Evolutionary conservation across 495 filamentous ascomycete genomes (phyloP).

Genomic region (Penicillium cosmopolitanum): DNA sequence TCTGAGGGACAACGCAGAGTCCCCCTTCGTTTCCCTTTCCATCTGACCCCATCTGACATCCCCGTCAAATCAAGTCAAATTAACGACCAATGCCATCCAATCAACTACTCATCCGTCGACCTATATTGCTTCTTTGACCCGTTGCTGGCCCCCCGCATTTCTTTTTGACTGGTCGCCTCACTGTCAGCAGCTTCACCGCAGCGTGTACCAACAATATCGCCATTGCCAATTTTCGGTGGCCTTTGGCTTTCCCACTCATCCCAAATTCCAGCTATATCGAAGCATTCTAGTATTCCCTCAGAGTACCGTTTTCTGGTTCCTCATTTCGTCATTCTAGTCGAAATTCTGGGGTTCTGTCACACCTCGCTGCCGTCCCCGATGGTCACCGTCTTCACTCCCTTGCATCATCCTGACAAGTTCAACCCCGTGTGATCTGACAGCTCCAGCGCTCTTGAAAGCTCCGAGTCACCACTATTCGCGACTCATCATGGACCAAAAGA

Average conservation of each 20-base stretch:
- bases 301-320: not conserved
- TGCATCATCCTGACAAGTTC: not conserved
- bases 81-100: not conserved
- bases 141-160: not conserved
- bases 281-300: not conserved
- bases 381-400: not conserved
- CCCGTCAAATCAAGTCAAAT: too few relatives aligned
- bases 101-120: not conserved
- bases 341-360: not conserved
- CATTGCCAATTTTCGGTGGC: not conserved
- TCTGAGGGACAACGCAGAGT: too few relatives aligned
- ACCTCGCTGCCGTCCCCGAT: not conserved
- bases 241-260: not conserved
- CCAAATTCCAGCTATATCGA: not conserved
- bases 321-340: not conserved
- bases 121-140: not conserved
- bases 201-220: not conserved
- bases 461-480: not conserved
- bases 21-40: not conserved
- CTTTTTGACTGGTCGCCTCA: not conserved
- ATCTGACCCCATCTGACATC: not conserved
- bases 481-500: slow-evolving; percentile 41
- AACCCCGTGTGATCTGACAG: not conserved
- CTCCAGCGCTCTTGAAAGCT: not conserved
- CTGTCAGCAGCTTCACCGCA: not conserved